A percentile compares a stretch with the other conserved stretches of the same genome.
Conservation (phyloP, 768 basidiomycete genomes). For the Royoungia palumana region DNA sequence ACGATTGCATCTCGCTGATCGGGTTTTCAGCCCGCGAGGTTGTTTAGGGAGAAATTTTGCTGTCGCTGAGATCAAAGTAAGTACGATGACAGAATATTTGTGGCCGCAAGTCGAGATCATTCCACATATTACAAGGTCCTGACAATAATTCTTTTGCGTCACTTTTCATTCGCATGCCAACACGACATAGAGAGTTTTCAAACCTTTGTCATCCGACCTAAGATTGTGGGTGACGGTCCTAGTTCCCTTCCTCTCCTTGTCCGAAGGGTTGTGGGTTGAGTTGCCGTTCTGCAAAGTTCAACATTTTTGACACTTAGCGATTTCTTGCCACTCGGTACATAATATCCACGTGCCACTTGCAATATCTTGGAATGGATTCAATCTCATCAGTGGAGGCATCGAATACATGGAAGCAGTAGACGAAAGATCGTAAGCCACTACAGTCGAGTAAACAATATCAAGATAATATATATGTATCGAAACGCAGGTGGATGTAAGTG, state of each 20-base stretch:
- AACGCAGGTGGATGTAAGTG: slow-evolving; percentile 14
- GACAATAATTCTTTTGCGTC: slow-evolving; percentile 47
- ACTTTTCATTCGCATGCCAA: slow-evolving; percentile 51
- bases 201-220: slow-evolving; percentile 62
- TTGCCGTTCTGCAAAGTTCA: background rate
- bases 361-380: too few species aligned
- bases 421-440: slow-evolving; percentile 4
- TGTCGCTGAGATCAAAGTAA: slow-evolving; percentile 56
- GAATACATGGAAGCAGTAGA: too few species aligned
- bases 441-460: slow-evolving; percentile 8
- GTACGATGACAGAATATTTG: slow-evolving; percentile 19
- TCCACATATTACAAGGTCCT: slow-evolving; percentile 35
- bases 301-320: background rate
- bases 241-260: slow-evolving; percentile 58
- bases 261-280: slow-evolving; percentile 26
- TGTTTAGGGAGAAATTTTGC: slow-evolving; percentile 63
- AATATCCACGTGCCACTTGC: too few species aligned
- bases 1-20: slow-evolving; percentile 10
- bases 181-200: slow-evolving; percentile 59
- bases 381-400: too few species aligned
- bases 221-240: slow-evolving; percentile 47
- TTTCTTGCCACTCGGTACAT: background rate
- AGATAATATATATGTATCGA: slow-evolving; percentile 27
- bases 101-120: slow-evolving; percentile 1
- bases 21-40: slow-evolving; percentile 46